Evolutionary conservation across 345 rosid genomes (phyloP).

Genomic region (Corchorus olitorius): DNA sequence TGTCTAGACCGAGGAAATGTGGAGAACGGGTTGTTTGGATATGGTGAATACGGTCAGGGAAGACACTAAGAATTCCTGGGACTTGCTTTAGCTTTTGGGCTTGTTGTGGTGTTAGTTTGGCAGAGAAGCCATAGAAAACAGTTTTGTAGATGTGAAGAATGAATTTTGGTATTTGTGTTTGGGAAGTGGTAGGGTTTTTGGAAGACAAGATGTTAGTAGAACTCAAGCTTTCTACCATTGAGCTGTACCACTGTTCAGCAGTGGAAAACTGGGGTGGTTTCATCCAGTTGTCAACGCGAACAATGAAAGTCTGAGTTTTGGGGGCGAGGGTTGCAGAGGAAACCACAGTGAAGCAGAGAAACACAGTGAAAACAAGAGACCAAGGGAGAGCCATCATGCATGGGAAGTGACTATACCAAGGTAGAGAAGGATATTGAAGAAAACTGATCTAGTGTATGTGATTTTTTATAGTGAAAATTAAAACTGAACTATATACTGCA

Average conservation of each 20-base stretch:
- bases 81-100: slow-evolving; percentile 9
- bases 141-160: slow-evolving; percentile 27
- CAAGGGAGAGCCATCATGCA: not conserved
- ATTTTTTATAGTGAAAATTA: too few species aligned
- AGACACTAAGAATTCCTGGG: slow-evolving; percentile 18
- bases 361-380: not conserved
- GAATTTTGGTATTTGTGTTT: too few species aligned
- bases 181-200: not conserved
- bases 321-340: not conserved
- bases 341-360: not conserved
- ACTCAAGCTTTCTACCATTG: slow-evolving; percentile 1
- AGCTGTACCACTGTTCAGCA: slow-evolving; percentile 15
- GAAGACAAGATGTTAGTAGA: not conserved
- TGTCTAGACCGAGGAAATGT: slow-evolving; percentile 30
- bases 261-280: slow-evolving; percentile 16
- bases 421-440: too few species aligned
- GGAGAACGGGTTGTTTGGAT: slow-evolving; percentile 36
- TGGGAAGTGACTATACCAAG: too few species aligned
- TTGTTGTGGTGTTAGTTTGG: slow-evolving; percentile 14
- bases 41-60: slow-evolving; percentile 12
- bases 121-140: slow-evolving; percentile 34
- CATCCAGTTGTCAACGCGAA: slow-evolving; percentile 15
- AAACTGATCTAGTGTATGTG: too few species aligned
- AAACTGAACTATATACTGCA: too few species aligned
- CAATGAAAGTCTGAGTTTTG: slow-evolving; percentile 8